Evolutionary conservation across 208 protist species (phyloP), one percentile per base, ranked within the genome.

Genomic region (Leishmania amazonensis): DNA sequence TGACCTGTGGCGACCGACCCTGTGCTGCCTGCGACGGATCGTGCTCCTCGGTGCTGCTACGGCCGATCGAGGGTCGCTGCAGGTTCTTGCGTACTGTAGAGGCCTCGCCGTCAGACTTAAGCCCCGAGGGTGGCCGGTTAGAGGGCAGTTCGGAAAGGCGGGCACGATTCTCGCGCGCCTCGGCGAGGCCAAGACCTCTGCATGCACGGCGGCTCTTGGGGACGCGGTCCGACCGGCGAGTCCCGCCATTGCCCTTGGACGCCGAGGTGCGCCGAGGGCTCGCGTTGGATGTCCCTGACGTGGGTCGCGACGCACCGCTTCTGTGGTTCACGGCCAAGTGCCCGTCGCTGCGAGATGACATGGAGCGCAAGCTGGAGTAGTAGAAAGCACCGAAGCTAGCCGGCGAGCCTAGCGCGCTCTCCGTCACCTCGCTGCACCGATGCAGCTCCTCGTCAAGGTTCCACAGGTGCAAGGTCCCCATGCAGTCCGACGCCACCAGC

Each of bases 361-460:
- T 24, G 0, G 78, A 80, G 1, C 49, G 54, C 54, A 80, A 38
- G n/a, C 78, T 80, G 28, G 78, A 72, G 42, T 76, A 73, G 42
- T 72, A 72, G 0, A 75, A 62, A 5, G 75, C 75, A 42, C 67
- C 74, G 17, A 83, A 78, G 53, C 80, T 73, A 15, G 78, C 60
- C 15, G 83, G 79, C 83, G 78, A 86, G 0, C 78, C 83, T 11
- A 80, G 42, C 11, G 57, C 13, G 53, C 2, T 60, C 9, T 35
- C 60, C 13, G 15, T 53, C 45, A 47, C 62, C 38, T 76, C 70
- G 74, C 67, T 58, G 67, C 68, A 31, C 45, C 80, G 80, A 67
- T 79, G 82, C 47, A 98, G 85, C 80, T 98, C 93, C 81, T 96
- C 93, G 68, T 96, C 92, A 2, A 98, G 83, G 77, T 98, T 94